Base-by-base conservation (phyloP, 2,329 filamentous ascomycete genomes). In the Arthrinium phaeospermum region DNA sequence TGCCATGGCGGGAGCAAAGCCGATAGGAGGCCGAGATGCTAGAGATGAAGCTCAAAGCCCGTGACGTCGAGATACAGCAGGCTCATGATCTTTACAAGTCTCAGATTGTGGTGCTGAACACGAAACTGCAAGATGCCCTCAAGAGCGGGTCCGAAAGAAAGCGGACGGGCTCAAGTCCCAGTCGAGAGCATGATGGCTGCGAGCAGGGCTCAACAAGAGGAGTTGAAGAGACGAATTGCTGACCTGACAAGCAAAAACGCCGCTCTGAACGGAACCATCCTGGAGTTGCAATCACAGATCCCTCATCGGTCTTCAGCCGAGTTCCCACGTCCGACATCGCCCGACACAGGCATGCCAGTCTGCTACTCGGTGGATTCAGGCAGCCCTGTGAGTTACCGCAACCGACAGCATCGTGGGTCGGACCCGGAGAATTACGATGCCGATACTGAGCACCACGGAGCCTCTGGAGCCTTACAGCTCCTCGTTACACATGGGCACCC, bases 21-120 rank as follows among this genome's bases (percentile, higher is more conserved):
- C 16, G 86, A 90, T 49, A 88, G 86, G 71, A 87, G 89, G 86
- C 91, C 8, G 87, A 91, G 75, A 84, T 87, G 71, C 83, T 93
- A 30, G 85, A 86, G 67, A 83, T 91, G 83, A 87, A 90, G 75
- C 82, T 95, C 73, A 82, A 79, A 57, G 87, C 85, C 7, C 82
- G 83, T 27, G 85, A 88, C 64, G 76, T 78, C n/a, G 87, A 90
- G 68, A 78, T 88, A 1, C 80, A 83, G 70, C 82, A 83, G 69
- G 82, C 81, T 41, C 83, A 80, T 73, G 80, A 79, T 46, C 77
- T 84, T n/a, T 88, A 88, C 73, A 79, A 87, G 72, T 80, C 81
- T 6, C 87, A 90, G 73, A 83, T 90, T 19, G 78, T 78, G n/a
- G 80, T 79, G 24, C 82, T 90, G 12, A 86, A 86, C 71, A 77